Base-by-base conservation (phyloP, 225 moss, liverwort and hornwort genomes). In the Anthoceros angustus region DNA sequence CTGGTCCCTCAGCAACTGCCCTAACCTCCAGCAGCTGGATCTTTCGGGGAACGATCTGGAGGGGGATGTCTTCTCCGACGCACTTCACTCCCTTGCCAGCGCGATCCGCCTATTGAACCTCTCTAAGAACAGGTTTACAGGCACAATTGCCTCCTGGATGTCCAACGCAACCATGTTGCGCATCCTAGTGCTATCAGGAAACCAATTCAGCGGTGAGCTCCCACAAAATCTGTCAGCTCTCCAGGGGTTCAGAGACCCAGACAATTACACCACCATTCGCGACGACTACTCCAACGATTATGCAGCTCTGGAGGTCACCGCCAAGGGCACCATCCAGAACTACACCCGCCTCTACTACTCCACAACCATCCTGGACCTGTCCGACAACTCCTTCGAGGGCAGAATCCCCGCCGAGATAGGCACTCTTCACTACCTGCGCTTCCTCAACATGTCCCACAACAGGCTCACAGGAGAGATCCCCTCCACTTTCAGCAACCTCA, bases 371-470 rank as follows among this genome's bases (percentile, higher is more conserved):
- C 45, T 46, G 45, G 45, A 46, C 45, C 16, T 46, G 10, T 46
- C 45, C 45, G 16, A 16, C 45, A 46, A 46, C 45, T 46, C 45
- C 45, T 46, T 46, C 45, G 45, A 46, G 45, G 45, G 45, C 16
- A 16, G 2, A 46, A 46, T 46, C 16, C 45, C 45, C 16, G 45
- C 6, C 16, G 45, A 16, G 16, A 46, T 46, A 2, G 45, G 45
- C 10, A 46, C 2, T 11, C 45, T 46, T 46, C 45, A 2, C 12
- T 46, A 10, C 45, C 16, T 46, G 45, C 45, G 45, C 12, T 46
- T 46, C 45, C 45, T 46, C 45, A 46, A 46, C 45, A 11, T 46
- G 45, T 46, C 45, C 45, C 45, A 46, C 45, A 46, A 46, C 45
- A 46, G 45, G 12, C 16, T 46, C 45, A 46, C 45, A 2, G 45